Evolutionary conservation across 1,284 basidiomycete species (phyloP), one percentile per base, ranked within the genome.

Genomic region (Porogramme epimiltina): DNA sequence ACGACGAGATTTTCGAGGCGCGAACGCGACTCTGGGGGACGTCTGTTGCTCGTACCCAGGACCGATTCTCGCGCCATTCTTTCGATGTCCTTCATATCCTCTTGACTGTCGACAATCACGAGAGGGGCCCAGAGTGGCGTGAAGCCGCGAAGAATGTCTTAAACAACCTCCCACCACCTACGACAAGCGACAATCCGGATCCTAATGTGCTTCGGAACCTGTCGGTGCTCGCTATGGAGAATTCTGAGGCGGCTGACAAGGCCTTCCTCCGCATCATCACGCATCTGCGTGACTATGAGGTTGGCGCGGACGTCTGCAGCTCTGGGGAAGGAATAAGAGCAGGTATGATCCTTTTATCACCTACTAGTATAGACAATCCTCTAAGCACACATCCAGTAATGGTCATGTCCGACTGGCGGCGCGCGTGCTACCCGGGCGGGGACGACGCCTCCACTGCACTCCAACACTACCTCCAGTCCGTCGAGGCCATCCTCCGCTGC

Each of bases 381-480:
- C 31, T 42, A 3, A 36, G 15, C 23, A 20, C n/a, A 11, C n/a
- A 9, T 24, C 25, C 25, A 55, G 53, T 55, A 9, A 47, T 55
- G 45, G 25, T 51, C 38, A 48, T 51, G 53, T 49, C 53, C 11
- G 53, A 55, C 18, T 55, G 53, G 52, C n/a, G n/a, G 28, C 28
- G 53, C 19, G 25, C 45, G 5, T 49, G 49, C 10, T 41, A 43
- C 23, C 53, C 53, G 0, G 53, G 53, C 13, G 53, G 53, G 15
- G 44, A 47, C 1, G 48, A 50, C 46, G 45, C 43, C 42, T 36
- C 53, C 8, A 51, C 53, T 1, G 51, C 53, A 16, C 42, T 55
- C 13, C 49, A 38, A 16, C 42, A 55, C 45, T 55, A 55, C 42
- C 49, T 55, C 23, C 53, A 55, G 19, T 50, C 47, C 42, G 38